Percentiles rank a stretch among this genome's conserved stretches.
These are phyloP conservation scores for Sordariomycetes sp. DNA, from an alignment of 2,329 filamentous ascomycete species.

Conservation along the genomic window DNA sequence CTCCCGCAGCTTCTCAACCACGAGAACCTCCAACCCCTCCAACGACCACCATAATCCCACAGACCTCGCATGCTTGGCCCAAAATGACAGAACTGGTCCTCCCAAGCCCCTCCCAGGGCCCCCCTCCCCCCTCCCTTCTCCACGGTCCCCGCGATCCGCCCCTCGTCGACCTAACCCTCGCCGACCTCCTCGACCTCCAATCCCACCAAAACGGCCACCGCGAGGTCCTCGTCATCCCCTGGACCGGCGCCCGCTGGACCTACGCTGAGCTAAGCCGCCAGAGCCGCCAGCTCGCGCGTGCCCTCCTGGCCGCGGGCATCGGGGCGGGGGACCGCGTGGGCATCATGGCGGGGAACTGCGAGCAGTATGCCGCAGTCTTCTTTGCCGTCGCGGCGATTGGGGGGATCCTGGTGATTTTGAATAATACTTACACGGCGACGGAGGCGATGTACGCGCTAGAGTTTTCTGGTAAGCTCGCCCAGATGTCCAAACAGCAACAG, in stretches of 20 bases:
- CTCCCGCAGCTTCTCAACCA: too few species aligned
- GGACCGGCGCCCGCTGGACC: constrained; percentile 64
- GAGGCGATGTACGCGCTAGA: constrained; percentile 60
- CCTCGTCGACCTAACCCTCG: constrained; percentile 57
- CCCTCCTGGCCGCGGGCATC: constrained; percentile 54
- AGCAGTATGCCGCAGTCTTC: constrained; percentile 70
- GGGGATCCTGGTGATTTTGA: constrained; percentile 61
- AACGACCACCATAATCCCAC: too few species aligned
- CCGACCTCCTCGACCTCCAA: constrained; percentile 60
- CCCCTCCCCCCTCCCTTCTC: constrained; percentile 42
- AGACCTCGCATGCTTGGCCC: not conserved
- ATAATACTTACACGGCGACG: constrained; percentile 67
- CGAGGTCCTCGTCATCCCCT: constrained; percentile 61
- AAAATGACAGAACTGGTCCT: constrained; percentile 16
- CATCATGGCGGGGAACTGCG: constrained; percentile 66
- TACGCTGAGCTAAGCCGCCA: constrained; percentile 52
- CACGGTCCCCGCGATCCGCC: constrained; percentile 56
- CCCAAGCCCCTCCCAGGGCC: constrained; percentile 12
- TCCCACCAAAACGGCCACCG: constrained; percentile 48
- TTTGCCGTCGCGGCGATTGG: constrained; percentile 58
- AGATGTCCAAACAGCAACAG: not conserved
- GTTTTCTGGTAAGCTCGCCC: constrained; percentile 42
- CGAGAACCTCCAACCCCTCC: too few species aligned
- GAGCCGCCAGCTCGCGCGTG: constrained; percentile 47
- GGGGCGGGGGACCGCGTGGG: constrained; percentile 56